Conservation (phyloP, 768 basidiomycete genomes). For the Phanerodontia chrysosporium region DNA sequence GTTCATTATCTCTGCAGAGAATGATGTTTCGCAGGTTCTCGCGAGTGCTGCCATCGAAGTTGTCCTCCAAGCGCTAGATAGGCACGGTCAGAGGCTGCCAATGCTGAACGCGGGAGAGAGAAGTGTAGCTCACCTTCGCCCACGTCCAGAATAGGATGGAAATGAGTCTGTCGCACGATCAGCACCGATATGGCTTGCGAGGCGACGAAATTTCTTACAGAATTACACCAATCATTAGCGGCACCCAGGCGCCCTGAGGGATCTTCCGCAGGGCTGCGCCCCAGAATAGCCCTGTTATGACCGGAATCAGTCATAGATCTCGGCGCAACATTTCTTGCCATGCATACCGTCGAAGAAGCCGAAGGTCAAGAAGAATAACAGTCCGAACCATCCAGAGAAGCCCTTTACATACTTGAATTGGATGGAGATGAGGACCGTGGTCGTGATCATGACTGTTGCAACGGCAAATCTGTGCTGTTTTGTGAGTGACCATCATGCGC, state of each 20-base stretch:
- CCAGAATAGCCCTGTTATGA: conserved; percentile 55
- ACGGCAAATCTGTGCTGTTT: conserved; percentile 48
- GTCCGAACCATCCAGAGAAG: conserved; percentile 36
- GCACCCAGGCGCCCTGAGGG: conserved; percentile 68
- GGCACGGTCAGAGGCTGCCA: background rate
- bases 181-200: conserved; percentile 23
- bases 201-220: conserved; percentile 31
- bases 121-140: conserved; percentile 39
- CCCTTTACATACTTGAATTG: conserved; percentile 57
- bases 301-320: no score
- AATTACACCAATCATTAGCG: conserved; percentile 51
- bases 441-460: conserved; percentile 62
- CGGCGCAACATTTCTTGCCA: no score
- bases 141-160: conserved; percentile 65
- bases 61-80: conserved; percentile 47
- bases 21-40: conserved; percentile 56
- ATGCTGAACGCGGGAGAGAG: background rate
- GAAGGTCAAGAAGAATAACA: conserved; percentile 47
- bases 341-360: conserved; percentile 57
- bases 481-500: background rate
- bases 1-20: conserved; percentile 15
- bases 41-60: conserved; percentile 54
- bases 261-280: conserved; percentile 59
- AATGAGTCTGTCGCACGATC: conserved; percentile 26
- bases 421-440: conserved; percentile 49